Percentiles rank a stretch among this genome's conserved stretches.
Conservation (phyloP, 169 alveolate species). For the Babesia microti region DNA sequence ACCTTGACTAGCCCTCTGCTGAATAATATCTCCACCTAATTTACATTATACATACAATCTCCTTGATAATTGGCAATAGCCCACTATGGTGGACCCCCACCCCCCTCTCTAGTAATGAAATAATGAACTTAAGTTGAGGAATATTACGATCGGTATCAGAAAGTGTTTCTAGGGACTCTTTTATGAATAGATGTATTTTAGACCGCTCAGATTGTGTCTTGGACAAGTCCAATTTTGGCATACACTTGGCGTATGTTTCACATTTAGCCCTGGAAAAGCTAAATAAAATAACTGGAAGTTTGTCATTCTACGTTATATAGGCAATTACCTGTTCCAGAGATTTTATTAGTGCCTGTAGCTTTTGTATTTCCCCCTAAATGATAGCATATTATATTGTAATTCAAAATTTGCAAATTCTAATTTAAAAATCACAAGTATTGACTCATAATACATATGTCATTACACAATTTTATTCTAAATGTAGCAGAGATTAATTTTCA, state of each 20-base stretch:
- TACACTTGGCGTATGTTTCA: slow-evolving; percentile 75
- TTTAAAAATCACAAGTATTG: too few species aligned
- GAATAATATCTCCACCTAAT: slow-evolving; percentile 85
- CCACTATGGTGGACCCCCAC: slow-evolving; percentile 99
- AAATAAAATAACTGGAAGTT: slow-evolving; percentile 91
- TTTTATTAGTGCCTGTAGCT: slow-evolving; percentile 58
- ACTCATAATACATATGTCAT: too few species aligned
- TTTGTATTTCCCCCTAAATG: slow-evolving; percentile 68
- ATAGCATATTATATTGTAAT: slow-evolving; percentile 40
- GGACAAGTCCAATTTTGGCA: slow-evolving; percentile 69
- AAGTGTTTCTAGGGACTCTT: slow-evolving; percentile 65
- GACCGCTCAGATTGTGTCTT: slow-evolving; percentile 65
- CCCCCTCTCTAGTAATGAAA: slow-evolving; percentile 79
- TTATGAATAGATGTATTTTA: slow-evolving; percentile 70
- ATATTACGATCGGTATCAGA: slow-evolving; percentile 73
- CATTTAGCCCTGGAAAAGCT: slow-evolving; percentile 84
- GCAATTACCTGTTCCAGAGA: slow-evolving; percentile 54
- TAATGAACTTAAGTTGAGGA: slow-evolving; percentile 74
- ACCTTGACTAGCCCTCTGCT: slow-evolving; percentile 89
- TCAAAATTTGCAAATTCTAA: too few species aligned
- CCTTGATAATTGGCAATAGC: slow-evolving; percentile 92
- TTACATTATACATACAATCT: slow-evolving; percentile 64
- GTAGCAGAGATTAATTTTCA: too few species aligned
- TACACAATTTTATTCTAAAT: too few species aligned
- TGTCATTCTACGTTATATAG: too few species aligned